Base-by-base conservation (phyloP, 176 grass and related monocot species). In the Chloris gayana region DNA sequence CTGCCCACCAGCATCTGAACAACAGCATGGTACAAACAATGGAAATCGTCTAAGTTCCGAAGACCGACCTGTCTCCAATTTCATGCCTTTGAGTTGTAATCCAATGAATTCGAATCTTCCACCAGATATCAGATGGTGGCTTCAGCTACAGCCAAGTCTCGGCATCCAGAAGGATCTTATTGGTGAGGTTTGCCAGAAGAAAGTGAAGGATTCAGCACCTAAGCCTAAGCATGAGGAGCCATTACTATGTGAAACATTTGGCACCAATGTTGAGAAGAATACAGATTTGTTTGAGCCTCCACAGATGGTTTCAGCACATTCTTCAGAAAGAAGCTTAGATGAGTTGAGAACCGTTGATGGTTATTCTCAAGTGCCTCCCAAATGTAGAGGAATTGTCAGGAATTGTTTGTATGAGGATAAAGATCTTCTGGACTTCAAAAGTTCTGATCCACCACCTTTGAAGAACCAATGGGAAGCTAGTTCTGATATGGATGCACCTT, bases 51-150 rank as follows among this genome's bases (percentile, higher is more conserved):
- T 64, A 53, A 73, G 68, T 77, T 71, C 76, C 30, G 76, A 83
- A 44, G 80, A 85, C 41, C 66, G 73, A 58, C 60, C 71, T 54
- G 70, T 87, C 69, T 58, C 77, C 19, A 85, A 63, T 80, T 82
- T 92, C 53, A 86, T 91, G 67, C 87, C 83, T 76, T 80, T 88
- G 72, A 94, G 80, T 44, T 87, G 89, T 39, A 91, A 87, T 80
- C 68, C 81, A 31, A 71, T 81, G 71, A 90, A 74, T 72, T 59
- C 87, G 30, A 89, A 86, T 88, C 50, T 98, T 11, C 81, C 76
- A 64, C 68, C 47, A 30, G 89, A 97, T 56, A 77, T 91, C 77
- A 92, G 84, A 91, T 94, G 95, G 91, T 92, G 89, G 89, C 70
- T 91, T 70, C 91, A 94, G 29, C 73, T 91, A 65, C 95, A 94